Percentiles rank a stretch among this genome's conserved stretches.
Conservation (phyloP, 331 rosid species). For the Acacia pycnantha region DNA sequence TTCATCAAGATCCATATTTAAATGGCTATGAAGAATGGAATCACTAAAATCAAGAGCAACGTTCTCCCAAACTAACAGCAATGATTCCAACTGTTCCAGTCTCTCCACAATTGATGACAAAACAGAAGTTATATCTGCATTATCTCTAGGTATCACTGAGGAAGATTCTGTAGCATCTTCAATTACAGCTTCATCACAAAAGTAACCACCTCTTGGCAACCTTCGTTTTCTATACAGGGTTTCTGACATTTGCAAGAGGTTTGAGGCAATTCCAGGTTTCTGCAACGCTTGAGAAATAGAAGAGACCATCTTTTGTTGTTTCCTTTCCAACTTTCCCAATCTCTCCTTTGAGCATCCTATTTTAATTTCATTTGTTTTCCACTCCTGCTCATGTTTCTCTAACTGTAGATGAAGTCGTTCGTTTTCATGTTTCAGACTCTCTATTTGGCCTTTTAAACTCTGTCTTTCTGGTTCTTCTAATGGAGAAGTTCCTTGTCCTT, state of each 20-base stretch:
- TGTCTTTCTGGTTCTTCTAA: conserved; percentile 56
- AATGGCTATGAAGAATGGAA: conserved; percentile 23
- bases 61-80: conserved; percentile 63
- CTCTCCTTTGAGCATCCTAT: conserved; percentile 42
- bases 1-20: conserved; percentile 54
- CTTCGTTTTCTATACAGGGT: conserved; percentile 62
- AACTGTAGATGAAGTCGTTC: conserved; percentile 50
- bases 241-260: conserved; percentile 49
- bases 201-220: conserved; percentile 40
- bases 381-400: conserved; percentile 52
- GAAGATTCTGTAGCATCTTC: conserved; percentile 50
- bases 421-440: conserved; percentile 55
- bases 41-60: conserved; percentile 40
- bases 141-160: conserved; percentile 30
- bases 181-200: conserved; percentile 36
- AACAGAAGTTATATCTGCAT: conserved; percentile 22
- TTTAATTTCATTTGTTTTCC: conserved; percentile 38
- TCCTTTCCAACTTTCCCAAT: conserved; percentile 48
- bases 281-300: conserved; percentile 51
- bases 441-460: conserved; percentile 53
- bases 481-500: conserved; percentile 49
- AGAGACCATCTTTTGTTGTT: conserved; percentile 54
- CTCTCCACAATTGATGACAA: conserved; percentile 36
- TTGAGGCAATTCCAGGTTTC: conserved; percentile 49
- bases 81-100: conserved; percentile 59